These are phyloP conservation scores for Fraxinus anomala DNA, from an alignment of 257 asterid species.

Conservation along the genomic window DNA sequence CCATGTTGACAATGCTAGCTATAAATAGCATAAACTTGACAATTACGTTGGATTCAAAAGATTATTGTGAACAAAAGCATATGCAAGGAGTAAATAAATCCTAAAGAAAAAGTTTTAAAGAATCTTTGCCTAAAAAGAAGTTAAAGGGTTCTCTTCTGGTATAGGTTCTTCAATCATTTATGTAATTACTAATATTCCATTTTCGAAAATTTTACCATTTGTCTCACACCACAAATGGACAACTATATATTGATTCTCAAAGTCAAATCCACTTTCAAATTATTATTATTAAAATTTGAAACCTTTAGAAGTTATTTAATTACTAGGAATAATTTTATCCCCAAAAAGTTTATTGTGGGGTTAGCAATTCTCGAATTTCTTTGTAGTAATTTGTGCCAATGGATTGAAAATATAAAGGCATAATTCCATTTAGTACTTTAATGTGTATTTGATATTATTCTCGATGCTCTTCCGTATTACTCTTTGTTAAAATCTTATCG, in stretches of 20 bases:
- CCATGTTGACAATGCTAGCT: too few relatives aligned
- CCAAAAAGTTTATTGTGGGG: not conserved
- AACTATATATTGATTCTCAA: constrained; percentile 1
- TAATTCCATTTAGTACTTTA: not conserved
- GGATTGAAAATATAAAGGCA: not conserved
- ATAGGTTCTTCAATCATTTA: not conserved
- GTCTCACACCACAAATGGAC: constrained; percentile 20
- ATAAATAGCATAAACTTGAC: too few relatives aligned
- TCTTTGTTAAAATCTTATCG: not conserved
- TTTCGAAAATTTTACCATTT: not conserved
- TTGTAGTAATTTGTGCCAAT: not conserved
- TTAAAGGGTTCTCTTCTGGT: too few relatives aligned
- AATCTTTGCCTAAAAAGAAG: not conserved
- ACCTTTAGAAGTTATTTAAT: not conserved
- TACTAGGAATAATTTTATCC: not conserved
- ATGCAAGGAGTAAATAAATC: not conserved
- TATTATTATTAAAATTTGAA: not conserved
- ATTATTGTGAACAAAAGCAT: not conserved
- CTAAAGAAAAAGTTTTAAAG: not conserved
- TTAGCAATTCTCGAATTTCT: not conserved
- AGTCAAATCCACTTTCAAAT: not conserved
- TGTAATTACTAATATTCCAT: not conserved
- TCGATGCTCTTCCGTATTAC: not conserved
- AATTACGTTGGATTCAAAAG: not conserved
- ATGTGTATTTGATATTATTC: not conserved